Evolutionary conservation across 768 basidiomycete species (phyloP).

Genomic region (Russula sp.): DNA sequence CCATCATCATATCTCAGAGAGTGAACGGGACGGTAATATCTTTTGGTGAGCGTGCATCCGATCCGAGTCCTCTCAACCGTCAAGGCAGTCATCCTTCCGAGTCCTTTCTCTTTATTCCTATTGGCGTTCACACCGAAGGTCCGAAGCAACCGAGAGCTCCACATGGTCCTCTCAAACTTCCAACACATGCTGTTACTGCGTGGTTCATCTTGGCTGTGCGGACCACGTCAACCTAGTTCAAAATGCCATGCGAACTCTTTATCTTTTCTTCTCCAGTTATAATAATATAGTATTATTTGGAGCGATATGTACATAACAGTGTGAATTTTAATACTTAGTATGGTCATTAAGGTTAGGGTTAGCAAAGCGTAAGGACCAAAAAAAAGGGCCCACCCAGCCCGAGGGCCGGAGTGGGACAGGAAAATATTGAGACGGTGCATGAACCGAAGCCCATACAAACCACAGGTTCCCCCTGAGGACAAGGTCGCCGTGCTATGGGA

Average conservation of each 20-base stretch:
- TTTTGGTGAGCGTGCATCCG: not conserved
- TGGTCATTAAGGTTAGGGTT: slow-evolving; percentile 13
- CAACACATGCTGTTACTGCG: not conserved
- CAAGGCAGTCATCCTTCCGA: too few species aligned
- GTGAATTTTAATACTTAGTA: not conserved
- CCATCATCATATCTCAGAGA: too few species aligned
- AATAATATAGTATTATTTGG: not conserved
- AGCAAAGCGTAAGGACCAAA: slow-evolving; percentile 8
- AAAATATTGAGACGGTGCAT: slow-evolving; percentile 80
- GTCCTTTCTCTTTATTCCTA: too few species aligned
- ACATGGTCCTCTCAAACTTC: not conserved
- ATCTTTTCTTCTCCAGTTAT: too few species aligned
- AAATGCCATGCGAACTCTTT: too few species aligned
- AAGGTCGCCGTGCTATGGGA: slow-evolving; percentile 29
- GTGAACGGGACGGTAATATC: not conserved
- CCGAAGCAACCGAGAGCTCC: not conserved
- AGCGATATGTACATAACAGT: not conserved
- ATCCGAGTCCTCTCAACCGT: not conserved
- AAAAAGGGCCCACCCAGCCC: slow-evolving; percentile 31
- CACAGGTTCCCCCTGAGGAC: slow-evolving; percentile 26
- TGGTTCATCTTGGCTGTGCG: slow-evolving; percentile 7
- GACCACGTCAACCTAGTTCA: not conserved
- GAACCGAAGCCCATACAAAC: slow-evolving; percentile 53
- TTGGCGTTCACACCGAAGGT: too few species aligned
- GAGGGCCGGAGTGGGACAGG: slow-evolving; percentile 58